phyloP scores from a whole-genome alignment of 805 yeast genomes.

The Saccharomycopsis sp. region DNA sequence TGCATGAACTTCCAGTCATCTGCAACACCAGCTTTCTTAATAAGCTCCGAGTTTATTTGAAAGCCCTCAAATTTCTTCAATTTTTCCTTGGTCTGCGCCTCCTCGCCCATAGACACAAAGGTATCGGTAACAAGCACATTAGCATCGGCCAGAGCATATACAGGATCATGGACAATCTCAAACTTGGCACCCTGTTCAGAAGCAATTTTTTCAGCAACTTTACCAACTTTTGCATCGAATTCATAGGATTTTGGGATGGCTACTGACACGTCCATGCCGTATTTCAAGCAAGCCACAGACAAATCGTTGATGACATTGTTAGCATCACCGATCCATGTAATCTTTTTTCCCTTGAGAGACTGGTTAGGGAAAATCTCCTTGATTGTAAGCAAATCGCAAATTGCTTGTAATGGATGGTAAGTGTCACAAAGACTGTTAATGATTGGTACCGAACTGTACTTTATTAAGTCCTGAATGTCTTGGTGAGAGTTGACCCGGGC shows the following conservation, averaged over 20 bases:
- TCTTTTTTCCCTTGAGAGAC: constrained; percentile 45
- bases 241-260: constrained; percentile 79
- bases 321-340: constrained; percentile 96
- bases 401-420: constrained; percentile 93
- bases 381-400: constrained; percentile 83
- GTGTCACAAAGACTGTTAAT: constrained; percentile 90
- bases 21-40: constrained; percentile 50
- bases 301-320: constrained; percentile 94
- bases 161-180: constrained; percentile 64
- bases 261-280: constrained; percentile 74
- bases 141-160: constrained; percentile 65
- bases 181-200: constrained; percentile 44
- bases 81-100: constrained; percentile 63
- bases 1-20: constrained; percentile 89
- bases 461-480: constrained; percentile 71
- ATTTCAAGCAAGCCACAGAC: constrained; percentile 77
- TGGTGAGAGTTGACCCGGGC: constrained; percentile 89
- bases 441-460: constrained; percentile 82
- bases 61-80: constrained; percentile 79
- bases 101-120: constrained; percentile 98
- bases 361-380: constrained; percentile 63
- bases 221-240: constrained; percentile 48
- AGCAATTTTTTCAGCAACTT: constrained; percentile 49
- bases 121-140: constrained; percentile 91
- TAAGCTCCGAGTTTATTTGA: constrained; percentile 69